Conservation (phyloP, 2,329 filamentous ascomycete genomes). For the Leptographium galeiforme region DNA sequence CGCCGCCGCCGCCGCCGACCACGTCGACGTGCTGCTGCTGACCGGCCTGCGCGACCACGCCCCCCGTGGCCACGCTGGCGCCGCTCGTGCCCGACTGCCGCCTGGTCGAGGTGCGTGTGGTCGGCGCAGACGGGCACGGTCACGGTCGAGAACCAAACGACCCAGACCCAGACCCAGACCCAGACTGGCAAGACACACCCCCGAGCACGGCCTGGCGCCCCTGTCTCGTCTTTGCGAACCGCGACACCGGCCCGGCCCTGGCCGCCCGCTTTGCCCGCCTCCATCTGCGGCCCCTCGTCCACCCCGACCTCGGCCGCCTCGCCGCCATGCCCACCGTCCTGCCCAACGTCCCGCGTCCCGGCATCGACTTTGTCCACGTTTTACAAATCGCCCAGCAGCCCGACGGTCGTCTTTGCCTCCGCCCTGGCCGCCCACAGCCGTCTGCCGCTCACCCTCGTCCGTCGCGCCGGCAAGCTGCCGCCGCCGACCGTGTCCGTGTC, state of each 20-base stretch:
- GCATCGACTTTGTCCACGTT: constrained; percentile 44
- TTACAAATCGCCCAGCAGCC: constrained; percentile 39
- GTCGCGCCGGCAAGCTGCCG: constrained; percentile 44
- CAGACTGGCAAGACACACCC: neutral
- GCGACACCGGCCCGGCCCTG: constrained; percentile 21
- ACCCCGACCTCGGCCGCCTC: constrained; percentile 31
- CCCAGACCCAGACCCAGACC: neutral
- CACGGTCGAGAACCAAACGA: too few species aligned
- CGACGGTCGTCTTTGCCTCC: constrained; percentile 40
- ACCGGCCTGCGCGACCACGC: constrained; percentile 51
- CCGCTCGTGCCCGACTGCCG: constrained; percentile 38
- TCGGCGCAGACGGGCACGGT: too few species aligned
- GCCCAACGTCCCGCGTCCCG: constrained; percentile 34
- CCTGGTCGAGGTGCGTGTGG: constrained; percentile 39
- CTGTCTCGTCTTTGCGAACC: neutral
- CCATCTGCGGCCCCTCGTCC: constrained; percentile 29
- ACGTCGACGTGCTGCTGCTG: constrained; percentile 35
- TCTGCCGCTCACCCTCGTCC: constrained; percentile 34
- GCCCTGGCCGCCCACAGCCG: constrained; percentile 28
- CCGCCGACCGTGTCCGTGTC: constrained; percentile 35
- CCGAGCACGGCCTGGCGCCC: too few species aligned
- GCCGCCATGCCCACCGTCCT: constrained; percentile 33
- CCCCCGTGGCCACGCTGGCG: constrained; percentile 37
- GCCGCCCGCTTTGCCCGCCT: constrained; percentile 26
- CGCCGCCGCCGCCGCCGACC: too few species aligned